These are phyloP conservation scores for Cicer cuneatum DNA, from an alignment of 306 rosid genomes.

Conservation along the genomic window DNA sequence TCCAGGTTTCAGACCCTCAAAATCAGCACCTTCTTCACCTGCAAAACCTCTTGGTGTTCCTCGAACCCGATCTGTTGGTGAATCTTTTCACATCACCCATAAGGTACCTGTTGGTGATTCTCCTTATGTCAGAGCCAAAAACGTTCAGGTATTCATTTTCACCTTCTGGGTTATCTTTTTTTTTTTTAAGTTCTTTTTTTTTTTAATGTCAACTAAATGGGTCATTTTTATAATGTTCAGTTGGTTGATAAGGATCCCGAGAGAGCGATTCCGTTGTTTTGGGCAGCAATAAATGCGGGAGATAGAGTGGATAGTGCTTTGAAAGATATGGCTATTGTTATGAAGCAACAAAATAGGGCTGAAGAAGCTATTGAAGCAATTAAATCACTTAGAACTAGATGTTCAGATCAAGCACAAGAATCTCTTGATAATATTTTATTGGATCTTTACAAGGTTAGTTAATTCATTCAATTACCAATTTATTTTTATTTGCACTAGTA, in stretches of 20 bases:
- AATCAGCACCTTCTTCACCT: conserved; percentile 96
- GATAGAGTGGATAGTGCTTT: conserved; percentile 98
- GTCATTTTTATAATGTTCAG: conserved; percentile 43
- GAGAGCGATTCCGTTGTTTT: conserved; percentile 88
- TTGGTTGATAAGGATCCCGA: conserved; percentile 97
- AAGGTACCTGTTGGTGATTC: conserved; percentile 87
- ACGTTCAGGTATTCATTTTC: conserved; percentile 66
- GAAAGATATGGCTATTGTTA: conserved; percentile 98
- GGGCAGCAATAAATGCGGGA: conserved; percentile 98
- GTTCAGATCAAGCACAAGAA: conserved; percentile 97
- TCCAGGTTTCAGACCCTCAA: conserved; percentile 91
- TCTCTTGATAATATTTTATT: conserved; percentile 95
- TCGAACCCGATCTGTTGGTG: conserved; percentile 67
- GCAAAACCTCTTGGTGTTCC: conserved; percentile 81
- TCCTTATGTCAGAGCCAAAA: conserved; percentile 98
- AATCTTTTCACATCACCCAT: conserved; percentile 78
- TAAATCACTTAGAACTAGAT: conserved; percentile 79
- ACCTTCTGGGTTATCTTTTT: conserved; percentile 14
- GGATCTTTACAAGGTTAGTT: conserved; percentile 85
- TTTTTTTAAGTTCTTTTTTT: neutral
- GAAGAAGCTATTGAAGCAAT: conserved; percentile 99
- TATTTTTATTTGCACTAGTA: neutral
- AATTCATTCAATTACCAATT: neutral
- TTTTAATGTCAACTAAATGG: neutral
- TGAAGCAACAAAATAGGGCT: conserved; percentile 95